A percentile compares a stretch with the other conserved stretches of the same genome.
Conservation (phyloP, 2,329 filamentous ascomycete species). For the Hypomyces perniciosus region DNA sequence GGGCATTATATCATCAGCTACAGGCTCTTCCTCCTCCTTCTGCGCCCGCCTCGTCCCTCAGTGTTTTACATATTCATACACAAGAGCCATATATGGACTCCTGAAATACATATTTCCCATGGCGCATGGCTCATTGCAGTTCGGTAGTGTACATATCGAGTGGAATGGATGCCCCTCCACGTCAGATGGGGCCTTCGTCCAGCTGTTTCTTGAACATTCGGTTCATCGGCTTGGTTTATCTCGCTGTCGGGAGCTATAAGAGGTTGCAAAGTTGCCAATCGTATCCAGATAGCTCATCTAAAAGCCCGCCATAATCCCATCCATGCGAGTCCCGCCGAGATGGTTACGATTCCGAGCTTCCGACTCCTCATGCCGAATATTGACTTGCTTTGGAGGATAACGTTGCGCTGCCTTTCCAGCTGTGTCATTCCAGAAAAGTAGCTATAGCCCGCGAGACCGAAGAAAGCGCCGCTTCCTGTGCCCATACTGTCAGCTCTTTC, state of each 20-base stretch:
- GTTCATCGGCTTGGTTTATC: no score
- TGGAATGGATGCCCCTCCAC: background rate
- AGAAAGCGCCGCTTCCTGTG: constrained; percentile 66
- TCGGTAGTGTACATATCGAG: background rate
- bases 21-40: background rate
- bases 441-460: constrained; percentile 70
- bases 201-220: no score
- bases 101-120: background rate
- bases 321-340: constrained; percentile 62
- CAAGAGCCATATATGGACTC: background rate
- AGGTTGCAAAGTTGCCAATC: background rate
- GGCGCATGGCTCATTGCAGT: background rate
- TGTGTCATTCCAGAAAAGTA: constrained; percentile 70
- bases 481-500: background rate
- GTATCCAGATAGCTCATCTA: constrained; percentile 34
- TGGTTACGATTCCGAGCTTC: constrained; percentile 58
- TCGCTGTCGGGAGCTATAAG: no score
- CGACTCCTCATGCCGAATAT: constrained; percentile 68
- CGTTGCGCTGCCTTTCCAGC: constrained; percentile 58
- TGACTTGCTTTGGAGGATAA: constrained; percentile 62
- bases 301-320: constrained; percentile 65
- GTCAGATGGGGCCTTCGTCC: no score
- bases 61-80: background rate
- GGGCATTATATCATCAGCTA: no score
- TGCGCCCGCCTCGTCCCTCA: background rate